phyloP scores from a whole-genome alignment of 176 grass and related monocot genomes.

The Hsuehochloa calcarea region DNA sequence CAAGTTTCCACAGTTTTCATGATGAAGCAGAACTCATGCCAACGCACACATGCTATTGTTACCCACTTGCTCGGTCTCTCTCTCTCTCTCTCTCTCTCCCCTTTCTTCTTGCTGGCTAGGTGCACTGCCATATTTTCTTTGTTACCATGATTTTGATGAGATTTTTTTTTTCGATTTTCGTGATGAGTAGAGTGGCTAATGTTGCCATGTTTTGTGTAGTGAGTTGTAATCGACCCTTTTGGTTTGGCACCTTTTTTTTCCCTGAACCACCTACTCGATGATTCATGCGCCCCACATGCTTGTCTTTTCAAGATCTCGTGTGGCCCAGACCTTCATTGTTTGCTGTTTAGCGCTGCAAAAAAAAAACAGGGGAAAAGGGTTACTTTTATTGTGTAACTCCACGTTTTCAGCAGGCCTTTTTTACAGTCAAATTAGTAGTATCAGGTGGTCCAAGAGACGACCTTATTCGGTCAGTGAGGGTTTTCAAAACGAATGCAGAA shows the following conservation, averaged over 20 bases:
- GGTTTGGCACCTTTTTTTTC: neutral
- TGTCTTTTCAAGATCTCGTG: constrained; percentile 5
- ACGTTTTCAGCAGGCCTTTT: constrained; percentile 15
- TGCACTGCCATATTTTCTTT: neutral
- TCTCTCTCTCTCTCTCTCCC: neutral
- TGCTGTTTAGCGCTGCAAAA: neutral
- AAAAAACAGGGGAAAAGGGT: constrained; percentile 2
- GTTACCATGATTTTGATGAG: neutral
- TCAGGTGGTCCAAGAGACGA: constrained; percentile 24
- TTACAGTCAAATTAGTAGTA: neutral
- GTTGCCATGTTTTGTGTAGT: neutral
- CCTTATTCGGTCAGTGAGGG: neutral
- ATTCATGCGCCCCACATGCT: constrained; percentile 10
- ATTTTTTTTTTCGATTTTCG: constrained; percentile 1
- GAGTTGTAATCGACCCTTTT: constrained; percentile 8
- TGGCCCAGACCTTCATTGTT: neutral
- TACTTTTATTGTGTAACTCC: constrained; percentile 22
- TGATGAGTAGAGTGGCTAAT: constrained; percentile 4
- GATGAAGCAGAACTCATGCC: neutral
- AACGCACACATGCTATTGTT: neutral
- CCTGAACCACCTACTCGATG: neutral
- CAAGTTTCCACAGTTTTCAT: constrained; percentile 19
- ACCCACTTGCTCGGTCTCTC: neutral
- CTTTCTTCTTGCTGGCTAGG: neutral
- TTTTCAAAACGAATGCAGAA: constrained; percentile 22